Conservation (phyloP, 495 filamentous ascomycete genomes). For the Penicillium steckii region DNA sequence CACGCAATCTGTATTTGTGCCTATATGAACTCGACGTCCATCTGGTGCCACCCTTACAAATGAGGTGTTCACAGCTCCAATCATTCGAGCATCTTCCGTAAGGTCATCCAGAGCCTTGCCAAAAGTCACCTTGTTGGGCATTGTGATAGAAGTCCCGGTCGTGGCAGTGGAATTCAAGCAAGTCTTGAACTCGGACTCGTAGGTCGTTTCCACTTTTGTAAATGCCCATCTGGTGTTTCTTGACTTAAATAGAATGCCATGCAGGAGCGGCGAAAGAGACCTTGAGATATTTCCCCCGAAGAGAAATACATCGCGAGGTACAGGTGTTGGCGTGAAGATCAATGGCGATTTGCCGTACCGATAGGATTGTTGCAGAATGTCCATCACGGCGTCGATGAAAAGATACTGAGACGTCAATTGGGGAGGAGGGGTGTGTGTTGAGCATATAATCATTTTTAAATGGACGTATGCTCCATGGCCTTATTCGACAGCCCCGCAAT, state of each 20-base stretch:
- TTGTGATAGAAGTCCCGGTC: constrained; percentile 58
- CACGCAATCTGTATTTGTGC: constrained; percentile 66
- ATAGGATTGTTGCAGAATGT: constrained; percentile 7
- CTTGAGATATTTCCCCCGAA: constrained; percentile 46
- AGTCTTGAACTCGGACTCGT: constrained; percentile 2
- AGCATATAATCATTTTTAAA: too few species aligned
- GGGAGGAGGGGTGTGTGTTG: too few species aligned
- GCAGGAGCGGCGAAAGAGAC: constrained; percentile 59
- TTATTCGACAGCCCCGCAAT: background rate
- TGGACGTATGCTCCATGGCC: background rate
- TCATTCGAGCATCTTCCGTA: constrained; percentile 54
- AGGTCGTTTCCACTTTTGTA: constrained; percentile 46
- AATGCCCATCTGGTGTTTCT: constrained; percentile 51
- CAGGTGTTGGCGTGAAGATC: background rate
- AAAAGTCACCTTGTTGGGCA: constrained; percentile 64
- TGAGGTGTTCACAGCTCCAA: constrained; percentile 63
- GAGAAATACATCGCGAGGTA: constrained; percentile 6
- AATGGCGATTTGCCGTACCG: constrained; percentile 7
- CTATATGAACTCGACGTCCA: constrained; percentile 44
- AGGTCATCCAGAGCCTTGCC: constrained; percentile 55
- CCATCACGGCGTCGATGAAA: constrained; percentile 1
- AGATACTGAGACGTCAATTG: too few species aligned
- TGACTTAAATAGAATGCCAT: constrained; percentile 51
- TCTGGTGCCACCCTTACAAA: constrained; percentile 44
- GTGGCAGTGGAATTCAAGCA: background rate